Base-by-base conservation (phyloP, 495 filamentous ascomycete genomes). In the Apodospora peruviana region DNA sequence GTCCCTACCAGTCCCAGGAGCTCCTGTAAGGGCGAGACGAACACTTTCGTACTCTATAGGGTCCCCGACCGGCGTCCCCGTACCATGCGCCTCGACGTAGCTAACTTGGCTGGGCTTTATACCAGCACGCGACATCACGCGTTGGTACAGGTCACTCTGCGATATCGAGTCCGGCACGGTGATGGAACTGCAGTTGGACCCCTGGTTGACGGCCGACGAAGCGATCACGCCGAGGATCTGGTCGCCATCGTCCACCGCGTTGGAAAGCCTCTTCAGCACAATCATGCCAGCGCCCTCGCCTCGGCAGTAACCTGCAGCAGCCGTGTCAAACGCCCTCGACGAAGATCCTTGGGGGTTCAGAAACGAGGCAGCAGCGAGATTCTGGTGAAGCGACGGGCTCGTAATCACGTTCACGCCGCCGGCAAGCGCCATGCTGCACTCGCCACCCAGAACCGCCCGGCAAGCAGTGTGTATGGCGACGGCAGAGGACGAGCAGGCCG, bases 281-380 rank as follows among this genome's bases (percentile, higher is more conserved):
- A 86, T 35, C 0, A 67, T 64, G 37, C 64, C 69, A 17, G 81
- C 51, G 0, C 73, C 84, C 52, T 89, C 85, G 1, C 68, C 83
- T 5, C 83, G 66, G 1, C 64, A 80, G 59, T 83, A 88, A 0
- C 85, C 85, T 58, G 83, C 70, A 5, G 82, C 85, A 0, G 54
- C 43, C 2, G 70, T 67, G 53, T 83, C 79, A 50, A 84, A 89
- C 1, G 75, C 73, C 35, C 79, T 72, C 44, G 71, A 84, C 1
- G 40, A 53, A n/a, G n/a, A n/a, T 4, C 70, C 68, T 16, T 68
- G 65, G 7, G 67, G 54, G 16, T 60, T 65, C 34, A 75, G 49
- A 39, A 72, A 73, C n/a, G 49, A 36, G 19, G 57, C 65, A 2
- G 44, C 45, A 24, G 76, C 69, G 1, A 78, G 72, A 1, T 65